Conservation (phyloP, 2,329 filamentous ascomycete species). For the Clonostachys solani region DNA sequence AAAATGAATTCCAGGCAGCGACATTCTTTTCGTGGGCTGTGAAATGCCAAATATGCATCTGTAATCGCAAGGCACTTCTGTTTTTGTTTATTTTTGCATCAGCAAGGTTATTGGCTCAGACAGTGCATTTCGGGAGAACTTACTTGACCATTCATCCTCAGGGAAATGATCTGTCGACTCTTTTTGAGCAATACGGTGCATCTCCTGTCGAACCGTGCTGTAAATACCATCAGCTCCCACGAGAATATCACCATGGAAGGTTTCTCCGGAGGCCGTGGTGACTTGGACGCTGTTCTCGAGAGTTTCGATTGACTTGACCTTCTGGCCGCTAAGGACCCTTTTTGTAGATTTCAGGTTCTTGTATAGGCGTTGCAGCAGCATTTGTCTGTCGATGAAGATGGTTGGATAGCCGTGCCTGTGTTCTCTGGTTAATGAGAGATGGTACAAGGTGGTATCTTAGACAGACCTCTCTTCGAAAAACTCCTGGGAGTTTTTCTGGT, state of each 20-base stretch:
- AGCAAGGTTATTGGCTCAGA: too few species aligned
- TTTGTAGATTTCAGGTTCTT: constrained; percentile 18
- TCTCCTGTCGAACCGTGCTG: constrained; percentile 21
- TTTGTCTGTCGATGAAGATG: constrained; percentile 24
- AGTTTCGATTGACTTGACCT: not conserved
- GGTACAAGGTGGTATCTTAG: not conserved
- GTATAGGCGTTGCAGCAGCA: constrained; percentile 22
- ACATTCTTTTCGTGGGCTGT: constrained; percentile 10
- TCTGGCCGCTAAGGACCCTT: constrained; percentile 1
- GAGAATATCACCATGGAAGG: constrained; percentile 20
- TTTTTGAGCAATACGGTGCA: constrained; percentile 10
- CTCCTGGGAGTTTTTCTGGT: not conserved
- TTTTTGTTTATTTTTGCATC: not conserved
- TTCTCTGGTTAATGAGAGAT: not conserved
- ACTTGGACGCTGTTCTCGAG: constrained; percentile 13
- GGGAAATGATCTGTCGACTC: constrained; percentile 13
- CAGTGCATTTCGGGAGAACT: too few species aligned
- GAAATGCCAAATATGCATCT: constrained; percentile 29
- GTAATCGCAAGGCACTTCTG: constrained; percentile 12
- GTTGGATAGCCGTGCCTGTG: constrained; percentile 14
- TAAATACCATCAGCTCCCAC: constrained; percentile 31
- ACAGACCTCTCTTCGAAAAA: not conserved
- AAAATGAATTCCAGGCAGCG: not conserved
- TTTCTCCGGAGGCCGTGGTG: constrained; percentile 18
- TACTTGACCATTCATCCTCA: constrained; percentile 5